These are phyloP conservation scores for Amanita pseudoporphyria DNA, from an alignment of 768 basidiomycete species.

Conservation along the genomic window DNA sequence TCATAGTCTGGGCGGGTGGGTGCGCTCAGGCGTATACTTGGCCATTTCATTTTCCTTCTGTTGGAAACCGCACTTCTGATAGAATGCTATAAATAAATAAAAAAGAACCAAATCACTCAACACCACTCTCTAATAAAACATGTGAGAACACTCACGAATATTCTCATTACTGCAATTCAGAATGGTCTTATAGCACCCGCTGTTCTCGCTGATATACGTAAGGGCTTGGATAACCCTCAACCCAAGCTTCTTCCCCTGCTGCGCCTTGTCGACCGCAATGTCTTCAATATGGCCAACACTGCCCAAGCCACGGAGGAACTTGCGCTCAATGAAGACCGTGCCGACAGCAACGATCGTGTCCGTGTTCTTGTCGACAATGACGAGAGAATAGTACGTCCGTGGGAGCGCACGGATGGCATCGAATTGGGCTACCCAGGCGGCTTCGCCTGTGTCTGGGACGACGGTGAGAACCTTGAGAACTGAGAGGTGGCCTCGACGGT, in stretches of 20 bases:
- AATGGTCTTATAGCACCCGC: conserved; percentile 94
- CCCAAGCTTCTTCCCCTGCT: conserved; percentile 92
- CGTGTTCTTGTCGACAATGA: conserved; percentile 64
- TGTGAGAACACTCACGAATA: conserved; percentile 59
- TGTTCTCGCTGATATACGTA: conserved; percentile 70
- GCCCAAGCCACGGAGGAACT: conserved; percentile 84
- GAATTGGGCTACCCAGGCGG: conserved; percentile 66
- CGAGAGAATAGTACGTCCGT: conserved; percentile 74
- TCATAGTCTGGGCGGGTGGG: conserved; percentile 6
- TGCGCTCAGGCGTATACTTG: conserved; percentile 4
- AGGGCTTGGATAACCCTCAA: conserved; percentile 80
- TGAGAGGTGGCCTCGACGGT: conserved; percentile 71
- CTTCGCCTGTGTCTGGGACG: conserved; percentile 53
- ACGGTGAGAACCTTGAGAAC: conserved; percentile 74
- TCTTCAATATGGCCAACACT: conserved; percentile 96
- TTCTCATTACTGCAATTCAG: conserved; percentile 90
- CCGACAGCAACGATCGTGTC: conserved; percentile 83
- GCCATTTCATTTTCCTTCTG: conserved; percentile 91
- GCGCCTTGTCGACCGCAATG: conserved; percentile 81
- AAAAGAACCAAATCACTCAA: no score
- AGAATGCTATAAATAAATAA: conserved; percentile 70
- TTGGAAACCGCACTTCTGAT: conserved; percentile 89
- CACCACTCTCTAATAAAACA: background rate
- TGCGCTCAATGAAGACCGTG: conserved; percentile 82
- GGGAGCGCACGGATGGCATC: conserved; percentile 41